Evolutionary conservation across 805 yeast species (phyloP), one percentile per base, ranked within the genome.

Genomic region (Yarrowia porcina): DNA sequence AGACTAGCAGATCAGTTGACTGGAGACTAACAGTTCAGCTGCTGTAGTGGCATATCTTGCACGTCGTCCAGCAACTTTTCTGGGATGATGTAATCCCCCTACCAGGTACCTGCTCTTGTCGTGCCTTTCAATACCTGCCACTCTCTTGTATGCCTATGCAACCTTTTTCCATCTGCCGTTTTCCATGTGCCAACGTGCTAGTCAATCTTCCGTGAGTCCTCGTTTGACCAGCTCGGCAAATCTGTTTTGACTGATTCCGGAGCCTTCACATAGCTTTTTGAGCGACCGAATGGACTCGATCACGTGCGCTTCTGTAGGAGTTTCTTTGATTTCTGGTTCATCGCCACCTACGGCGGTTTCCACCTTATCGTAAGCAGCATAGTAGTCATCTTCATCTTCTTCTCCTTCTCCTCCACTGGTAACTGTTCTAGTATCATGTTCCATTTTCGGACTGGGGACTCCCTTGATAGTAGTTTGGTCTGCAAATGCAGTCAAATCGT

Each of bases 361-460:
- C 21, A 42, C 63, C n/a, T 25, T 17, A 13, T 47, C 61, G 42
- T 67, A 66, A 13, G 54, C 50, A 4, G 45, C 65, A 62, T 68
- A 67, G 49, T 67, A 66, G 18, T 49, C 63, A 28, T 65, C 69
- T 6, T 67, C 69, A n/a, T 49, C 63, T 28, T 64, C 69, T 9
- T 66, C 69, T 8, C 9, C 39, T 15, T 38, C 63, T 6, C 54
- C 25, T 1, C 17, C 52, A 11, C n/a, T n/a, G 23, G 25, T 39
- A 9, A 44, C 9, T 3, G 50, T 27, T 8, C 27, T 27, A n/a
- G 20, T 27, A 9, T 27, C 35, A 8, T 21, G 9, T 11, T 30
- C 25, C 17, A 9, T 21, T 12, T 47, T 47, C 8, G 38, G 54
- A 30, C 32, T 42, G 49, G 49, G 21, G 23, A 28, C 21, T 11